These are phyloP conservation scores for Beauveria scarabaeidicola DNA, from an alignment of 2,329 filamentous ascomycete species.

Conservation along the genomic window DNA sequence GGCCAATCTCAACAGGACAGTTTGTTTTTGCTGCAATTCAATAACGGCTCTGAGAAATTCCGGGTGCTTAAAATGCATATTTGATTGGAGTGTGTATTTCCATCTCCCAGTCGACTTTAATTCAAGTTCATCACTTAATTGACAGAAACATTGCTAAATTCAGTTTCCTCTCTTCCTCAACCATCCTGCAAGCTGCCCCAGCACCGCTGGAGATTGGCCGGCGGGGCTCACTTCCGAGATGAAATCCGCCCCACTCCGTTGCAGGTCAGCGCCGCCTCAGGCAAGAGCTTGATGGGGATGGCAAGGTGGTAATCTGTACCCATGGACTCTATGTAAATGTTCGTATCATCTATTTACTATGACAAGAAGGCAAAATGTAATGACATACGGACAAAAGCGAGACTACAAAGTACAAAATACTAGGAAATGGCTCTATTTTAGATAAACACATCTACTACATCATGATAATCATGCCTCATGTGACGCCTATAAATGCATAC, in stretches of 20 bases:
- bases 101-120: too few relatives aligned
- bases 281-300: conserved; percentile 2
- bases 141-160: too few relatives aligned
- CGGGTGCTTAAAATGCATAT: too few relatives aligned
- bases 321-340: too few relatives aligned
- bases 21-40: not conserved
- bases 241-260: conserved; percentile 7
- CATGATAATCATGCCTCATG: not conserved
- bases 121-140: not conserved
- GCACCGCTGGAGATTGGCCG: conserved; percentile 9
- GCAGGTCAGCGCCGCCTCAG: not conserved
- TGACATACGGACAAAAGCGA: not conserved
- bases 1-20: conserved; percentile 13
- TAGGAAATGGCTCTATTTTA: not conserved
- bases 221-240: conserved; percentile 11
- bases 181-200: not conserved
- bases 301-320: too few relatives aligned
- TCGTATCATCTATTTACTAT: not conserved
- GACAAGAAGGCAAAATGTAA: too few relatives aligned
- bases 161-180: not conserved
- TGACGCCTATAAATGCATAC: conserved; percentile 6
- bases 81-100: too few relatives aligned
- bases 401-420: not conserved
- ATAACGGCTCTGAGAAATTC: too few relatives aligned
- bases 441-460: not conserved